Evolutionary conservation across 345 rosid species (phyloP).

Genomic region (Rubroshorea leprosula): DNA sequence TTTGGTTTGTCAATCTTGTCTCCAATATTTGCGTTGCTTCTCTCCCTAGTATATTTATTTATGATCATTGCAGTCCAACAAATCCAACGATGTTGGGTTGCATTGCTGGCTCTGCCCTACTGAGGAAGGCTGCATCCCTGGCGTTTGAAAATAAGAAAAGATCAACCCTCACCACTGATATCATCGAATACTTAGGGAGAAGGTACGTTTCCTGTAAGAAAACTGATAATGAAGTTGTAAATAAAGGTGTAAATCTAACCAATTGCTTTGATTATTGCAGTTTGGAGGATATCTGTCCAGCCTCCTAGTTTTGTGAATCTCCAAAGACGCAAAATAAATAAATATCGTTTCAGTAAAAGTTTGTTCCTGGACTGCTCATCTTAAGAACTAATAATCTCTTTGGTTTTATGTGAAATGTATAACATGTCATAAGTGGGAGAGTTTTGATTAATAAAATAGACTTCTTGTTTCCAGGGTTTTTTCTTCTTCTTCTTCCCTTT

Average conservation of each 20-base stretch:
- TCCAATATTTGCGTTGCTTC: background rate
- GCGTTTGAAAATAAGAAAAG: conserved; percentile 65
- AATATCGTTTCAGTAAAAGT: no score
- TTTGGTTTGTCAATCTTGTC: background rate
- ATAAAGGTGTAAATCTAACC: background rate
- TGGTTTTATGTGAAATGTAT: background rate
- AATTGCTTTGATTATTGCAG: conserved; percentile 26
- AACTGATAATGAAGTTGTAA: background rate
- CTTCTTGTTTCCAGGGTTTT: background rate
- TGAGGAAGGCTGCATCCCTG: conserved; percentile 80
- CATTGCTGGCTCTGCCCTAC: conserved; percentile 78
- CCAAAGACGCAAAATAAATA: no score
- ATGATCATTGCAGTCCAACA: conserved; percentile 6
- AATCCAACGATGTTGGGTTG: conserved; percentile 82
- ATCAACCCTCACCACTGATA: conserved; percentile 80
- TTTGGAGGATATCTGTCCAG: conserved; percentile 66
- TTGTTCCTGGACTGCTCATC: background rate
- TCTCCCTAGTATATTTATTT: background rate
- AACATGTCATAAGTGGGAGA: background rate
- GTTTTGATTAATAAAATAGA: background rate
- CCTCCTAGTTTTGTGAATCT: conserved; percentile 22
- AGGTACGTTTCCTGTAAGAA: conserved; percentile 36
- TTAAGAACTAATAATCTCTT: background rate
- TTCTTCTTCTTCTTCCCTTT: no score
- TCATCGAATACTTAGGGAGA: conserved; percentile 64